Evolutionary conservation across 768 basidiomycete species (phyloP).

Genomic region (Boletus tomentosulus): DNA sequence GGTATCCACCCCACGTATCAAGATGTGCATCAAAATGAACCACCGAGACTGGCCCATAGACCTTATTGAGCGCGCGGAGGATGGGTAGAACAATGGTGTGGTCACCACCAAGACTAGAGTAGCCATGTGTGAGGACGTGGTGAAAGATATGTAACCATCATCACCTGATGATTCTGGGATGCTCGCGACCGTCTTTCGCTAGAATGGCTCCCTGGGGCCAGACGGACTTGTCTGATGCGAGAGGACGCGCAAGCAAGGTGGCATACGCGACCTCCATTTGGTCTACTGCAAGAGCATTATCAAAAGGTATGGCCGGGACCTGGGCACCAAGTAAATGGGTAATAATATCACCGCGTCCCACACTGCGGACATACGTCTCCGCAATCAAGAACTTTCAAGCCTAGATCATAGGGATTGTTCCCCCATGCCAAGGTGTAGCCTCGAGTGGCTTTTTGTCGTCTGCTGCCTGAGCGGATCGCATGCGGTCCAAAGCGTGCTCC

Average conservation of each 20-base stretch:
- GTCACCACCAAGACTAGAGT: conserved; percentile 64
- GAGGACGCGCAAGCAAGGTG: conserved; percentile 60
- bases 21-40: conserved; percentile 81
- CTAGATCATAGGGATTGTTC: conserved; percentile 57
- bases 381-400: conserved; percentile 68
- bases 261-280: conserved; percentile 77
- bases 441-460: conserved; percentile 56
- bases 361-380: conserved; percentile 55
- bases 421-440: conserved; percentile 74
- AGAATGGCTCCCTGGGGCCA: conserved; percentile 30
- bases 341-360: too few species aligned
- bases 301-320: conserved; percentile 77
- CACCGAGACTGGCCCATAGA: conserved; percentile 73
- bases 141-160: neutral
- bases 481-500: conserved; percentile 44
- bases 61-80: conserved; percentile 70
- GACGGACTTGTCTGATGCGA: conserved; percentile 25
- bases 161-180: conserved; percentile 71
- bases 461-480: conserved; percentile 77
- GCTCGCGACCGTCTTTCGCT: conserved; percentile 55
- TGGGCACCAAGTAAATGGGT: conserved; percentile 21
- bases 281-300: conserved; percentile 68
- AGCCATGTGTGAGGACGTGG: neutral
- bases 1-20: conserved; percentile 49
- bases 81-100: conserved; percentile 88